Conservation (phyloP, 2,329 filamentous ascomycete genomes). For the Aurifilum marmelostoma region DNA sequence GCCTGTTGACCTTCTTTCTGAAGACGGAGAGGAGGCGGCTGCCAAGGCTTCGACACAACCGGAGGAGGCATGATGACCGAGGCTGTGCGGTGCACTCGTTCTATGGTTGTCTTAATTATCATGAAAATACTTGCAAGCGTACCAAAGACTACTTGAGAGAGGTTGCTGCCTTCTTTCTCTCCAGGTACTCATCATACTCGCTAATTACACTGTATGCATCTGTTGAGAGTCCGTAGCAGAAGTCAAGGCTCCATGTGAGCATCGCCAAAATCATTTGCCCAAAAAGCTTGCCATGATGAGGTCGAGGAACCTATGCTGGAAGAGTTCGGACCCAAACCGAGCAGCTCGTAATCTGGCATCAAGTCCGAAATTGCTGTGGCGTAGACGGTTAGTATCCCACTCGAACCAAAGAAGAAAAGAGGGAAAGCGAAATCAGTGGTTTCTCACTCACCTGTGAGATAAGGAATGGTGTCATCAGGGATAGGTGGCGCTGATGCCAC, state of each 20-base stretch:
- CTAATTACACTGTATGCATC: neutral
- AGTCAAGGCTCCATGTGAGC: neutral
- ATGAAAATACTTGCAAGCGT: neutral
- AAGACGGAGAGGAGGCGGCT: slow-evolving; percentile 20
- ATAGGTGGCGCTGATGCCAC: neutral
- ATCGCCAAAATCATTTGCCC: neutral
- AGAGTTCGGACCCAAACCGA: neutral
- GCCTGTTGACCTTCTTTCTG: slow-evolving; percentile 26
- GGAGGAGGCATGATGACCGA: neutral
- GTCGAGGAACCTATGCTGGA: neutral
- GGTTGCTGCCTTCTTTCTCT: no score
- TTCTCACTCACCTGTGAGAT: neutral
- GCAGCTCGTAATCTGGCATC: slow-evolving; percentile 1
- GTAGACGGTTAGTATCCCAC: neutral
- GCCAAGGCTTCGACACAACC: neutral
- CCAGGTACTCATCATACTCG: no score
- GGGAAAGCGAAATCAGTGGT: neutral
- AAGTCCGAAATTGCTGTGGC: neutral
- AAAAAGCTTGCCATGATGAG: neutral
- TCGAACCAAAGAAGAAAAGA: neutral
- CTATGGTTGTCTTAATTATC: no score
- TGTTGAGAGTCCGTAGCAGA: no score
- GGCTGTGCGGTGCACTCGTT: neutral
- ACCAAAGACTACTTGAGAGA: neutral
- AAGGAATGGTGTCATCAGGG: neutral